phyloP scores from a whole-genome alignment of 2,329 filamentous ascomycete species.

The Dendryphion nanum region DNA sequence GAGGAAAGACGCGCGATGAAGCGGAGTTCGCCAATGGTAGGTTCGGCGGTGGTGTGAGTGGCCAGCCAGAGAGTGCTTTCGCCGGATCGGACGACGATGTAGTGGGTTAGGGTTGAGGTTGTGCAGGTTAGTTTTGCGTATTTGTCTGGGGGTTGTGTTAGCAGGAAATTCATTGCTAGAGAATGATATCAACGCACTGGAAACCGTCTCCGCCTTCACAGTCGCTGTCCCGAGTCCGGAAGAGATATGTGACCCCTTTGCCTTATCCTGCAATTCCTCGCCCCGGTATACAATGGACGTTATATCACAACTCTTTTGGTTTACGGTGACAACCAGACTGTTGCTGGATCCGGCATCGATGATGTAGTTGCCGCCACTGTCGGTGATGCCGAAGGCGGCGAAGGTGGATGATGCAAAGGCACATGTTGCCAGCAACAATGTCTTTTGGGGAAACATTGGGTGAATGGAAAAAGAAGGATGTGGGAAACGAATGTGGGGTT shows the following conservation, averaged over 20 bases:
- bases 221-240: slow-evolving; percentile 60
- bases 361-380: slow-evolving; percentile 26
- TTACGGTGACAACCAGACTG: slow-evolving; percentile 33
- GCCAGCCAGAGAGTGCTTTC: slow-evolving; percentile 56
- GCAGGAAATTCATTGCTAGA: slow-evolving; percentile 4
- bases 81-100: slow-evolving; percentile 61
- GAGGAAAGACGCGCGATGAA: slow-evolving; percentile 62
- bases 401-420: slow-evolving; percentile 25
- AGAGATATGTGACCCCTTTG: slow-evolving; percentile 55
- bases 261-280: slow-evolving; percentile 57
- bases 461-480: too few relatives aligned
- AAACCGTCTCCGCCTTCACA: slow-evolving; percentile 46
- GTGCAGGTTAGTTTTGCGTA: slow-evolving; percentile 63
- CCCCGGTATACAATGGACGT: slow-evolving; percentile 62
- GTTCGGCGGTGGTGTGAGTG: slow-evolving; percentile 57
- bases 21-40: slow-evolving; percentile 53
- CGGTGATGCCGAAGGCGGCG: slow-evolving; percentile 38
- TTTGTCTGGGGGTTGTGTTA: slow-evolving; percentile 16
- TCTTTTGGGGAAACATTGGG: too few relatives aligned
- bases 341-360: slow-evolving; percentile 36
- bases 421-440: slow-evolving; percentile 21
- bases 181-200: slow-evolving; percentile 19
- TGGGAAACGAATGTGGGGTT: too few relatives aligned
- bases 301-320: slow-evolving; percentile 58
- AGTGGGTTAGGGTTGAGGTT: slow-evolving; percentile 62